Percentiles rank a stretch among this genome's conserved stretches.
These are phyloP conservation scores for Entomophthora muscae DNA, from an alignment of 371 early-diverging fungal genomes.

Conservation along the genomic window DNA sequence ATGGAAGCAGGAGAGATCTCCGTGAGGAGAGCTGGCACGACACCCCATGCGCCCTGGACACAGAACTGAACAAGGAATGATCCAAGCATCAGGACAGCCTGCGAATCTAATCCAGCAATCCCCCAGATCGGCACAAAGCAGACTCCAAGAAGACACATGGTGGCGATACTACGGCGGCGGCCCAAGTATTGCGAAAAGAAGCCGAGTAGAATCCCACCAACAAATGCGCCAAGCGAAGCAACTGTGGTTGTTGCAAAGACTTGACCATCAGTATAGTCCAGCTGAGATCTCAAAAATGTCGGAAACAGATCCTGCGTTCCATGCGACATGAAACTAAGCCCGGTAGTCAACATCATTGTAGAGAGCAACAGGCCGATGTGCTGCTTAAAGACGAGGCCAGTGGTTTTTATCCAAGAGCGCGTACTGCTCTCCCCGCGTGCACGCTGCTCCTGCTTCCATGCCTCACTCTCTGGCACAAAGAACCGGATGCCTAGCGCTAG, in stretches of 20 bases:
- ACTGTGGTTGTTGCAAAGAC: slow-evolving; percentile 37
- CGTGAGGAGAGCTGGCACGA: slow-evolving; percentile 47
- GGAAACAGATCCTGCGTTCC: slow-evolving; percentile 57
- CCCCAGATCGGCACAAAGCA: slow-evolving; percentile 48
- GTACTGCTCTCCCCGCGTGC: slow-evolving; percentile 17
- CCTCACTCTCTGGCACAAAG: slow-evolving; percentile 43
- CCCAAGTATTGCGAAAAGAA: slow-evolving; percentile 46
- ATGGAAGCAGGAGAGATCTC: slow-evolving; percentile 44
- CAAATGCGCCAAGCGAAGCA: slow-evolving; percentile 41
- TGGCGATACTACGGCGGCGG: slow-evolving; percentile 28
- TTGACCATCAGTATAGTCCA: slow-evolving; percentile 27
- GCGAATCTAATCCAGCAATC: slow-evolving; percentile 22
- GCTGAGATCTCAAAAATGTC: slow-evolving; percentile 34
- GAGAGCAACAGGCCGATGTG: neutral
- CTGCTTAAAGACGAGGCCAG: neutral
- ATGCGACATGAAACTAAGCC: slow-evolving; percentile 41
- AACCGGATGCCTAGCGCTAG: slow-evolving; percentile 33
- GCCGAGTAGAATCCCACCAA: slow-evolving; percentile 39
- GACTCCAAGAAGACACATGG: slow-evolving; percentile 28
- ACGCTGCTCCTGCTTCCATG: slow-evolving; percentile 21
- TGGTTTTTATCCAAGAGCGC: slow-evolving; percentile 6
- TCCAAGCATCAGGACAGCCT: slow-evolving; percentile 23
- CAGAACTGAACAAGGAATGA: slow-evolving; percentile 42
- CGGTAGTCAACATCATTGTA: slow-evolving; percentile 8
- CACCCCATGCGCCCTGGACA: slow-evolving; percentile 48